Evolutionary conservation across 805 yeast species (phyloP), one percentile per base, ranked within the genome.

Genomic region (Kluyveromyces siamensis): DNA sequence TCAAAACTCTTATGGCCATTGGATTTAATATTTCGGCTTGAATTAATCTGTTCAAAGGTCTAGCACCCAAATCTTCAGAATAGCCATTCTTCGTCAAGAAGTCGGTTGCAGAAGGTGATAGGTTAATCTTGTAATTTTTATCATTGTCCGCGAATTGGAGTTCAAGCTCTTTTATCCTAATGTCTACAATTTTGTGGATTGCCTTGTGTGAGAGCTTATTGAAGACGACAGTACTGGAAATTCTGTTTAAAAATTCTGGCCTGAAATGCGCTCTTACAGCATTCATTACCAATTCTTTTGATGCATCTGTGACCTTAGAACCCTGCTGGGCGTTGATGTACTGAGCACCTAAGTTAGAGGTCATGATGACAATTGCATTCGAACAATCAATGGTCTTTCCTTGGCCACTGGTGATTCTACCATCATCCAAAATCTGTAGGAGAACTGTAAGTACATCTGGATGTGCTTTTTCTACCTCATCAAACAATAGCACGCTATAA

Each of bases 401-500:
- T 62, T 86, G 88, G 47, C 96, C 87, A 16, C 96, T 85, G 14
- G 97, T 88, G 53, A 93, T 82, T 69, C 96, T 82, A 63, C 99
- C 99, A 69, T 93, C 99, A 62, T 93, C 99, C 52, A 93, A 73
- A 71, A 93, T 80, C 69, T 93, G 99, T 57, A 93, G 75, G 60
- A 93, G 74, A 18, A 93, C 84, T 8, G 96, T 93, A 63, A 91
- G 74, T 2, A 93, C 99, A 66, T 91, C 98, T 1, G 99, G 99
- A 7, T 96, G 96, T 16, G 99, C 99, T 70, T 93, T 93, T 65
- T 93, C 99, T 49, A 93, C 96, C 72, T 93, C 99, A 70, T 93
- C 99, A 62, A 93, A 93, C 52, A 93, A 74, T 39, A 93, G 76
- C n/a, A 93, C 99, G 6, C 97, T 87, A 71, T 93, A 93, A 49